phyloP scores from a whole-genome alignment of 2,329 filamentous ascomycete species.

The Monilinia laxa region DNA sequence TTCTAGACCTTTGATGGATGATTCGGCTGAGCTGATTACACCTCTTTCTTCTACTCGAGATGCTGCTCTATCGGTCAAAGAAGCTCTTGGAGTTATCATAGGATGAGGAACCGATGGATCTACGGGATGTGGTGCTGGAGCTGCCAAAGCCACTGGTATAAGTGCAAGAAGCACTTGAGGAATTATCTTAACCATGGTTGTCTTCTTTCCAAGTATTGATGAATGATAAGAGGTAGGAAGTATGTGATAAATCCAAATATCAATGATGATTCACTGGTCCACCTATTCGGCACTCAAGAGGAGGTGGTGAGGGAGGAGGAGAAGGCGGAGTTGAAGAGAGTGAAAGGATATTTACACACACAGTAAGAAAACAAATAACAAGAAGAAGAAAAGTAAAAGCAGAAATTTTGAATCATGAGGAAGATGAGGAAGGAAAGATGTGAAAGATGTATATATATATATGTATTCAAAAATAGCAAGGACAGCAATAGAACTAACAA shows the following conservation, averaged over 20 bases:
- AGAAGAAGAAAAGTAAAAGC: neutral
- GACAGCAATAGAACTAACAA: neutral
- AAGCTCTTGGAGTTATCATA: conserved; percentile 50
- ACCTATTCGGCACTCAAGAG: neutral
- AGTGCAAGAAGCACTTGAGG: conserved; percentile 28
- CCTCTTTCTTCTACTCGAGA: conserved; percentile 45
- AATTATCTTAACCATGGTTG: conserved; percentile 17
- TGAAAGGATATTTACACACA: neutral
- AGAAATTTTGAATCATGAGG: neutral
- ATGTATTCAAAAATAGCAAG: neutral
- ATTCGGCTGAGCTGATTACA: conserved; percentile 44
- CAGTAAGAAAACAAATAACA: neutral
- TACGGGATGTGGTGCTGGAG: conserved; percentile 32
- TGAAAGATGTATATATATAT: neutral
- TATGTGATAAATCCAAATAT: neutral
- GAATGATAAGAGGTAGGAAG: neutral
- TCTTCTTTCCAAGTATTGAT: neutral
- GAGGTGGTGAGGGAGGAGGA: no score
- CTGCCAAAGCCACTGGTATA: conserved; percentile 34
- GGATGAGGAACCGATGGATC: conserved; percentile 42
- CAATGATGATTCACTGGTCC: neutral
- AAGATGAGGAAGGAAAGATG: neutral
- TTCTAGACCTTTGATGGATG: conserved; percentile 47
- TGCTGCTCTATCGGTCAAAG: conserved; percentile 42
- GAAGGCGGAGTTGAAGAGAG: neutral